Evolutionary conservation across 2,329 filamentous ascomycete species (phyloP), one percentile per base, ranked within the genome.

Genomic region (Emergomyces orientalis): DNA sequence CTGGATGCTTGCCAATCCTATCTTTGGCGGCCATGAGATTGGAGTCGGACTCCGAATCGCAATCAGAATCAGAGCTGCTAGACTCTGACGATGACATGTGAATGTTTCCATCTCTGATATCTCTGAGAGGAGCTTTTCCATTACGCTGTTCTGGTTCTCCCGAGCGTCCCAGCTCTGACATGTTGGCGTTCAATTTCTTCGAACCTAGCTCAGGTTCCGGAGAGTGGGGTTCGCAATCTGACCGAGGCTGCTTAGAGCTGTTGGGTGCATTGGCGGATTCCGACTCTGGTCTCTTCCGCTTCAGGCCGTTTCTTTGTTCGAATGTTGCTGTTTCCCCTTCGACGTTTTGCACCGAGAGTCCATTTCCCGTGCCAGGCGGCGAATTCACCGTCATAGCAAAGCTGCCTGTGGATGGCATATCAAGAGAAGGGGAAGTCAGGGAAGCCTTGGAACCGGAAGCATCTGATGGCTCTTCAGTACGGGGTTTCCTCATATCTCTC

Each of bases 31-130:
- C 7, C 9, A 37, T 39, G 19, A 25, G 54, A 27, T 34, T 57
- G 19, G 52, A 34, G 17, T 45, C 66, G 8, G 65, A 64, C 11
- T 67, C 61, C 5, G 67, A 66, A 17, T 70, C 68, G 7, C 59
- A 63, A 22, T 65, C 67, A 11, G 68, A 65, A 14, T 67, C 65
- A 14, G 62, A 61, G 7, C 51, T 43, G 43, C 34, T 39, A 3
- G 41, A 39, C 3, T 39, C 47, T 1, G 59, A 41, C 27, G 47
- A 41, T 47, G 41, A 13, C 25, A 41, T 19, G 8, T 57, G 54
- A 27, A 6, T 7, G 39, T 17, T 43, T 30, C 2, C 32, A 41
- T 17, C 27, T 41, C 25, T n/a, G 8, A 1, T 11, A 41, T 45
- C 54, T 25, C 32, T 41, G 32, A 25, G 6, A 14, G 32, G 41